Base-by-base conservation (phyloP, 2,329 filamentous ascomycete genomes). In the Aureobasidium melanogenum region DNA sequence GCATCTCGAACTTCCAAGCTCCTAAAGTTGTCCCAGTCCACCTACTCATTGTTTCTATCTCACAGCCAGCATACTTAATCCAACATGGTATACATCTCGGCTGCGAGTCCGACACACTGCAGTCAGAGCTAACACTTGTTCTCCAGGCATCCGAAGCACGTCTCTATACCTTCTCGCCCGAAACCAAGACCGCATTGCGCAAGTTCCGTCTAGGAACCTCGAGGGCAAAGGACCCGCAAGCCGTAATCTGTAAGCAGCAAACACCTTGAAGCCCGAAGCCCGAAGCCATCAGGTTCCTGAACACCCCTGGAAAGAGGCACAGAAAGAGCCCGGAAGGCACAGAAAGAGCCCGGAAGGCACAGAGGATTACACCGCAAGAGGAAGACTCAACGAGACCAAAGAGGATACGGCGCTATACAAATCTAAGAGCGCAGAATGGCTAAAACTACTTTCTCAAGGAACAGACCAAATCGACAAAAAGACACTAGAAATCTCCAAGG, bases 181-280 rank as follows among this genome's bases (percentile, higher is more conserved):
- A 94, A 77, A 96, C 91, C 48, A 94, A 88, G 76, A 86, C 91
- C 66, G 87, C 92, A 71, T 84, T 99, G 66, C 88, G 90, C 75
- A 97, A 97, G 77, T 99, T 99, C 79, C 89, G 94, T 55, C 82
- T 99, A 30, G 85, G 88, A 28, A 97, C 94, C 2, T 97, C 92
- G 36, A 82, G 94, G 66, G 86, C 91, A 57, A 93, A 88, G 72
- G 86, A 88, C 50, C 88, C 92, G 0, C 91, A 97, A 78, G 94
- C 92, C 64, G 86, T 95, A 64, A 96, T 99, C 68, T 97, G 94
- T 97, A 88, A 76, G 87, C 81, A 36, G 63, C 69, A 71, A n/a
- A 22, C 38, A 26, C 9, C 38, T n/a, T 19, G 24, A 30, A 54
- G 32, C 12, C 12, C 32, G 32, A 36, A 15, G n/a, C n/a, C n/a